Evolutionary conservation across 805 yeast species (phyloP).

Genomic region (Debaryomyces maramus): DNA sequence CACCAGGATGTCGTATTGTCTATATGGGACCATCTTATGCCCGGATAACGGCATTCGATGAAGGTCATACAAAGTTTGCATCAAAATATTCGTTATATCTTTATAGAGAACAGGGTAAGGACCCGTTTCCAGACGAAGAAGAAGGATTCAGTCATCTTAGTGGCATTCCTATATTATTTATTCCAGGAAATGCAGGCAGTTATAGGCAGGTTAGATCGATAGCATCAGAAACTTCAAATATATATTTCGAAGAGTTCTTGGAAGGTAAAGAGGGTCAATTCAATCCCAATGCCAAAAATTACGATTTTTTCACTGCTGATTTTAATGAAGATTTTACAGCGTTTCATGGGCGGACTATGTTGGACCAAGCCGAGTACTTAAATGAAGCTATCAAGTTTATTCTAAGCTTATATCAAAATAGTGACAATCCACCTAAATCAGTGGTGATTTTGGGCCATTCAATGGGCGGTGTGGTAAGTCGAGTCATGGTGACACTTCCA

Average conservation of each 20-base stretch:
- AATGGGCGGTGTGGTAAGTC: conserved; percentile 95
- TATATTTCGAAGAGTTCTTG: conserved; percentile 42
- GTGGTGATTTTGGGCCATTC: conserved; percentile 88
- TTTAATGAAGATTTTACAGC: conserved; percentile 97
- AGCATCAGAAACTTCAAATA: conserved; percentile 75
- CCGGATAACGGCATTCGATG: conserved; percentile 68
- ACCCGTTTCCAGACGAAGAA: conserved; percentile 49
- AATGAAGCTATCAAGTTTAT: conserved; percentile 86
- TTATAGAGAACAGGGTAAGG: conserved; percentile 81
- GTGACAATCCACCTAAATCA: conserved; percentile 53
- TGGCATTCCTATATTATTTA: conserved; percentile 88
- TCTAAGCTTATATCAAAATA: conserved; percentile 58
- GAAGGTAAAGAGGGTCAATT: conserved; percentile 21
- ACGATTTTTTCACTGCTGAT: conserved; percentile 90
- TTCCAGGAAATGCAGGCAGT: conserved; percentile 98
- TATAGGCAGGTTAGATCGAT: conserved; percentile 85
- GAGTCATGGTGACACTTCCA: conserved; percentile 78
- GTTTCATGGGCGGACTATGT: conserved; percentile 88
- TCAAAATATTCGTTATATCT: conserved; percentile 80
- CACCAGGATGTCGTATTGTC: conserved; percentile 58
- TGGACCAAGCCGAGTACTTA: conserved; percentile 90
- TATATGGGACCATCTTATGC: conserved; percentile 87
- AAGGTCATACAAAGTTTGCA: conserved; percentile 66
- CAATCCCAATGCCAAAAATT: conserved; percentile 40
- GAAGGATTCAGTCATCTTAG: conserved; percentile 34